Evolutionary conservation across 345 rosid genomes (phyloP), one percentile per base, ranked within the genome.

Genomic region (Corchorus olitorius): DNA sequence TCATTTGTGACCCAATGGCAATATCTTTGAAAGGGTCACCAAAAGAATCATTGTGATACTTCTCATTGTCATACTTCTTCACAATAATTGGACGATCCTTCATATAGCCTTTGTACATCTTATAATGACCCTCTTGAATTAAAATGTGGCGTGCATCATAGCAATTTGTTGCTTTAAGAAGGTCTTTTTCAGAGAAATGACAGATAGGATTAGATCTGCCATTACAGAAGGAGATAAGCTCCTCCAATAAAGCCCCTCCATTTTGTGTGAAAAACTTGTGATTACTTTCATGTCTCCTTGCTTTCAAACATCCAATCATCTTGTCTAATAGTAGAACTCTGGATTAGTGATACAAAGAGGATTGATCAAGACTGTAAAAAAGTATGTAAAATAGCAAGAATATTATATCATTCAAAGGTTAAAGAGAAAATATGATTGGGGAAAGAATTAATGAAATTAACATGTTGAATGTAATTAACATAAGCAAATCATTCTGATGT

Each of bases 141-240:
- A 39, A 55, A 39, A 22, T 13, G 6, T 55, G 66, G 0, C 45
- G 5, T 41, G 45, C 45, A 41, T 41, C 45, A 41, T 4, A 41
- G 45, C 74, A 41, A 33, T 63, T 19, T 22, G 75, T 76, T 35
- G 78, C 78, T 54, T 15, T 48, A n/a, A 67, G 3, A 17, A 82
- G 72, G 17, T 83, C 78, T 27, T 27, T 27, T 27, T 27, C 27
- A 27, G 27, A 27, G 27, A 27, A 27, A 27, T 27, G 27, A 27
- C 27, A 27, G 27, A 27, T 27, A 27, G 27, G 27, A 27, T 27
- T 27, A 27, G 27, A 27, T 27, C 27, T 34, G 10, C 76, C 74
- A 69, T 76, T 34, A 20, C 56, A 73, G 39, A 65, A 62, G 33
- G 70, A 54, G 16, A 73, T 54, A 3, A 22, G 16, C 17, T 82